Base-by-base conservation (phyloP, 129 eudicot species). In the Flaveria linearis region DNA sequence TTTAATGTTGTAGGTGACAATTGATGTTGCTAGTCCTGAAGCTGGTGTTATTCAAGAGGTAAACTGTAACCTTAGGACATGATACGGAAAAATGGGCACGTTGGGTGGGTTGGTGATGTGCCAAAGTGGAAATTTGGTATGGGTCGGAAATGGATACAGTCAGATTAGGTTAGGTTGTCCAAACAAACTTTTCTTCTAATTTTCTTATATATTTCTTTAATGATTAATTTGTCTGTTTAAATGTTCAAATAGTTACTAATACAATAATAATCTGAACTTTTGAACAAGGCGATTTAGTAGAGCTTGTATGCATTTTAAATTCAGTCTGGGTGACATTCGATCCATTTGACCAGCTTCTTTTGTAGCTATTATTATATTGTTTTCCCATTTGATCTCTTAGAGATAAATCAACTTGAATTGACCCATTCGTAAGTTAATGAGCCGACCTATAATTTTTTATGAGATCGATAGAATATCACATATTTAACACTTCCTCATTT, bases 21-120 rank as follows among this genome's bases (percentile, higher is more conserved):
- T 87, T 46, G 92, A 87, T 85, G 89, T 87, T 80, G 83, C 84
- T 49, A 87, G 92, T 77, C 89, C 92, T 18, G 92, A 85, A 82
- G 76, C 92, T 66, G 92, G 92, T 73, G 74, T 85, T 17, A 82
- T 87, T 72, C 81, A 77, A 72, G 78, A 85, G 88, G 92, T 87
- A 84, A 25, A 39, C n/a, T 56, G 30, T 58, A 18, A 28, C 16
- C 70, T 15, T 9, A 47, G 50, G 56, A 67, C 15, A 50, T 16
- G 45, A 50, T 28, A 28, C 18, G n/a, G 75, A 22, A 16, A 26
- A 70, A 50, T 30, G 25, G 62, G 14, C 22, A 36, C 7, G 4
- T 63, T 1, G 3, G 41, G 70, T 61, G 41, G 68, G 69, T 30
- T 63, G 69, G 46, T 15, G 45, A 63, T 63, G 43, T 62, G 69